Evolutionary conservation across 176 grass and related monocot genomes (phyloP).

Genomic region (Leersia perrieri): DNA sequence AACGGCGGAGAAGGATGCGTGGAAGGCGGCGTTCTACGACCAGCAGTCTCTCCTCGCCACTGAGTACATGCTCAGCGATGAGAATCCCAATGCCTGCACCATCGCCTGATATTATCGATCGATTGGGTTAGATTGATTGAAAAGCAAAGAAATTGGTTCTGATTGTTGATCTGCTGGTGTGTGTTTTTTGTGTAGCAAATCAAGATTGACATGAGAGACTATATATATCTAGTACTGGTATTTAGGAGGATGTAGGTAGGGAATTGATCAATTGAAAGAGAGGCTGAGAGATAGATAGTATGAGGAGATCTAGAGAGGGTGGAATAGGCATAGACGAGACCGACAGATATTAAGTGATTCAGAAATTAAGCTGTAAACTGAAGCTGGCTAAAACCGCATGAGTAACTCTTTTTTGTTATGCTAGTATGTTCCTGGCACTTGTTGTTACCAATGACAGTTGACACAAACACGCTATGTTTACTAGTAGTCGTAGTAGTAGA

Average conservation of each 20-base stretch:
- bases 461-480: too few species aligned
- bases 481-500: too few species aligned
- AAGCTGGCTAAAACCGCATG: background rate
- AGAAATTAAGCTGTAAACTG: background rate
- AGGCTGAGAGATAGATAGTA: background rate
- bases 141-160: background rate
- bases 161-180: background rate
- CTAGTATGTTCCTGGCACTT: too few species aligned
- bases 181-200: background rate
- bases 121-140: too few species aligned
- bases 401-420: too few species aligned
- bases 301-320: background rate
- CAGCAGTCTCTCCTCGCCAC: slow-evolving; percentile 43
- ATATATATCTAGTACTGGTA: background rate
- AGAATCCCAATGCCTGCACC: slow-evolving; percentile 81
- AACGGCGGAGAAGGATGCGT: slow-evolving; percentile 29
- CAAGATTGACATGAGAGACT: background rate
- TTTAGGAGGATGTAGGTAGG: background rate
- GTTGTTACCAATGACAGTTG: too few species aligned
- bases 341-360: background rate
- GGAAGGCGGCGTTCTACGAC: slow-evolving; percentile 45
- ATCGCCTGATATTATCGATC: slow-evolving; percentile 53
- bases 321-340: background rate
- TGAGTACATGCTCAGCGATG: slow-evolving; percentile 74
- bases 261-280: background rate